Conservation (phyloP, 768 basidiomycete species). For the Xanthoconium purpureum region DNA sequence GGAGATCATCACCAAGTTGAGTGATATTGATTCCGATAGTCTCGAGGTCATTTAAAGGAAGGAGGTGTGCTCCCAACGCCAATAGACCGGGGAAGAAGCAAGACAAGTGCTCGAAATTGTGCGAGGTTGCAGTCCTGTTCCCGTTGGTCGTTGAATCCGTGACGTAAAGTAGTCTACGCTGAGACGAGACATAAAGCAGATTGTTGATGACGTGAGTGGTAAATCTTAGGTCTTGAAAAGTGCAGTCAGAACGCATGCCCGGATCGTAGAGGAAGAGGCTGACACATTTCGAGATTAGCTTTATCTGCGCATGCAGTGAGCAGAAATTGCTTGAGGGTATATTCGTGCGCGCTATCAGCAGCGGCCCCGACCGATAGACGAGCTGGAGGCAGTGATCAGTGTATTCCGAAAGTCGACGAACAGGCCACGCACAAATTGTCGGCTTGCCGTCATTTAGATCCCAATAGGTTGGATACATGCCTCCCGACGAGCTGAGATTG, state of each 20-base stretch:
- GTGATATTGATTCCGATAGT: constrained; percentile 45
- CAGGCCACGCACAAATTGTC: constrained; percentile 40
- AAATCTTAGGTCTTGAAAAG: constrained; percentile 50
- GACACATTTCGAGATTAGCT: constrained; percentile 64
- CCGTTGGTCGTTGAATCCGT: constrained; percentile 45
- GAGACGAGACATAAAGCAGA: constrained; percentile 65
- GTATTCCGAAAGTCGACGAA: background rate
- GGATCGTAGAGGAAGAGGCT: constrained; percentile 16
- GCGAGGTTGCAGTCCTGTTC: constrained; percentile 37
- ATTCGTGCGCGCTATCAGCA: constrained; percentile 77
- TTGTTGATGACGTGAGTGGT: constrained; percentile 62
- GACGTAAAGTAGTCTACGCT: constrained; percentile 64
- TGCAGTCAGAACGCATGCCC: constrained; percentile 3
- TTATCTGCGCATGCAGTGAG: constrained; percentile 62
- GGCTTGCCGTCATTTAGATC: constrained; percentile 47
- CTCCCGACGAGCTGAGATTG: constrained; percentile 45
- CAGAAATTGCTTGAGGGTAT: constrained; percentile 71
- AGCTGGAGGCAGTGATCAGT: constrained; percentile 17
- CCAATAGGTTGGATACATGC: constrained; percentile 66
- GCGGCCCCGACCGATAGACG: constrained; percentile 60
- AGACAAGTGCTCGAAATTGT: constrained; percentile 68
- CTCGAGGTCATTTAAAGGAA: constrained; percentile 54
- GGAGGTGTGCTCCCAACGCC: constrained; percentile 63
- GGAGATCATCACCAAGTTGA: constrained; percentile 32
- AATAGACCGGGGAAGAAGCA: constrained; percentile 78